These are phyloP conservation scores for Neonectria hederae DNA, from an alignment of 2,329 filamentous ascomycete species.

Conservation along the genomic window DNA sequence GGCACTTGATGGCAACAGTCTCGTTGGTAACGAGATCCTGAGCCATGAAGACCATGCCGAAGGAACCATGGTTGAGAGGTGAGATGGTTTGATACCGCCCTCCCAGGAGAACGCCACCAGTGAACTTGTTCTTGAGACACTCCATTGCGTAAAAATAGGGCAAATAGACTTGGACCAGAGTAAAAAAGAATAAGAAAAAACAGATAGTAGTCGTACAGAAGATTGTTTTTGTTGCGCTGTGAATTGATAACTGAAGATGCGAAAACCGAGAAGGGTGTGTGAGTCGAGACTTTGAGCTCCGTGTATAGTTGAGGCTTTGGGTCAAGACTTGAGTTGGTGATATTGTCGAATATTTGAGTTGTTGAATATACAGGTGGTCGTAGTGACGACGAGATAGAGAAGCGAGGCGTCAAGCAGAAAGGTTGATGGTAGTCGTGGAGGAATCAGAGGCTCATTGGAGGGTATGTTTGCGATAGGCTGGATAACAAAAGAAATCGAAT, in stretches of 20 bases:
- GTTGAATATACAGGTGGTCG: slow-evolving; percentile 48
- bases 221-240: slow-evolving; percentile 37
- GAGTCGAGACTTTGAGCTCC: slow-evolving; percentile 25
- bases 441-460: slow-evolving; percentile 56
- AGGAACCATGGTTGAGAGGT: slow-evolving; percentile 97
- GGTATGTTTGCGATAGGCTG: slow-evolving; percentile 43
- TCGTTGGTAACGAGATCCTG: slow-evolving; percentile 80
- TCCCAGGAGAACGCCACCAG: slow-evolving; percentile 80
- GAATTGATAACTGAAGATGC: slow-evolving; percentile 14
- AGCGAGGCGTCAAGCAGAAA: slow-evolving; percentile 37
- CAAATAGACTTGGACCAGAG: slow-evolving; percentile 28
- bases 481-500: slow-evolving; percentile 49
- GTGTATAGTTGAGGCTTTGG: slow-evolving; percentile 26
- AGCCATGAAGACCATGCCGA: slow-evolving; percentile 97
- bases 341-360: slow-evolving; percentile 34
- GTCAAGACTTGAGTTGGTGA: slow-evolving; percentile 32
- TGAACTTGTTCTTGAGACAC: slow-evolving; percentile 86
- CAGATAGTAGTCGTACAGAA: slow-evolving; percentile 45
- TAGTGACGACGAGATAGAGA: slow-evolving; percentile 36
- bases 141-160: slow-evolving; percentile 64
- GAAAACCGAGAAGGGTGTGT: slow-evolving; percentile 11
- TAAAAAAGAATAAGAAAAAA: slow-evolving; percentile 29
- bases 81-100: slow-evolving; percentile 92
- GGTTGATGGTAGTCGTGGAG: slow-evolving; percentile 43
- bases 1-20: slow-evolving; percentile 93